Conservation (phyloP, 768 basidiomycete species). For the Russula griseocarnosa region DNA sequence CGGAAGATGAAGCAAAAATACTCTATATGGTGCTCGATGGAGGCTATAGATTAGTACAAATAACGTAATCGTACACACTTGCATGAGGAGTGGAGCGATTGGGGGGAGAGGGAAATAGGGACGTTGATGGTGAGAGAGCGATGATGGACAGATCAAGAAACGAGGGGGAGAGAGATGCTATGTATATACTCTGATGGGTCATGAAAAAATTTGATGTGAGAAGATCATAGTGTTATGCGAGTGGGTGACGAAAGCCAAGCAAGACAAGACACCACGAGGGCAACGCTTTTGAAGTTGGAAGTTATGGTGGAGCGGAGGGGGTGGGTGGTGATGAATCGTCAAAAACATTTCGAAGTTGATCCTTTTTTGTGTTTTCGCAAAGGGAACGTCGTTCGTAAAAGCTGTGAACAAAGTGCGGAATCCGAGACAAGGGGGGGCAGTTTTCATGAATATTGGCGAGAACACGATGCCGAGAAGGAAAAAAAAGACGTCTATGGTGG, state of each 20-base stretch:
- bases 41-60: slow-evolving; percentile 29
- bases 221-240: slow-evolving; percentile 27
- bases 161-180: slow-evolving; percentile 22
- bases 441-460: slow-evolving; percentile 18
- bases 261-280: slow-evolving; percentile 15
- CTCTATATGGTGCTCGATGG: slow-evolving; percentile 26
- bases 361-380: slow-evolving; percentile 25
- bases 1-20: neutral
- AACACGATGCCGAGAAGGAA: neutral
- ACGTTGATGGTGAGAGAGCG: slow-evolving; percentile 19
- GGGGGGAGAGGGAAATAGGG: slow-evolving; percentile 2
- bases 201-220: slow-evolving; percentile 11
- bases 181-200: slow-evolving; percentile 29
- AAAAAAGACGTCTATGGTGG: slow-evolving; percentile 22
- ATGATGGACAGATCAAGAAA: slow-evolving; percentile 26
- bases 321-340: neutral
- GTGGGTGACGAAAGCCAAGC: slow-evolving; percentile 10
- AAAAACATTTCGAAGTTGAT: slow-evolving; percentile 6
- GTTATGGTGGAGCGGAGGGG: neutral
- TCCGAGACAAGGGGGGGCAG: slow-evolving; percentile 10
- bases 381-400: slow-evolving; percentile 13
- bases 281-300: slow-evolving; percentile 10
- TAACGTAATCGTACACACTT: slow-evolving; percentile 29
- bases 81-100: slow-evolving; percentile 12
- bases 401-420: slow-evolving; percentile 4